Evolutionary conservation across 768 basidiomycete genomes (phyloP).

Genomic region (Pleurotus eryngii): DNA sequence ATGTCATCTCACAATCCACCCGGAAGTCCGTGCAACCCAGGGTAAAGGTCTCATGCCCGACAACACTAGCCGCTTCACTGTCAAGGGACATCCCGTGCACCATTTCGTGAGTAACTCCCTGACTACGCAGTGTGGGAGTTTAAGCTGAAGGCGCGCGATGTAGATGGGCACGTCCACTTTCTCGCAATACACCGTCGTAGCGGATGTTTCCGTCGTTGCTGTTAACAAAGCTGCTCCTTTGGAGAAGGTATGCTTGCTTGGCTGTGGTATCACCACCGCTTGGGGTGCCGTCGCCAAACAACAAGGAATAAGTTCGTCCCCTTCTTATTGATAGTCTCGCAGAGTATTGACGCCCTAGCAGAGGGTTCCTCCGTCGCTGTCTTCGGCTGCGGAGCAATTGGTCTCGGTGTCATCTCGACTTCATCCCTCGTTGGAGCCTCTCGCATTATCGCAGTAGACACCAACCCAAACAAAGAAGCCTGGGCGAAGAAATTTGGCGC

Average conservation of each 20-base stretch:
- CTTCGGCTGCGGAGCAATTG: conserved; percentile 96
- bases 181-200: conserved; percentile 99
- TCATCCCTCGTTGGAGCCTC: conserved; percentile 74
- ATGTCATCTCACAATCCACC: conserved; percentile 4
- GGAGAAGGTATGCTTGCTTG: conserved; percentile 95
- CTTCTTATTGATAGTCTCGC: not conserved
- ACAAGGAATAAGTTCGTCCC: conserved; percentile 68
- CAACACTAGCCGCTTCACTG: conserved; percentile 80
- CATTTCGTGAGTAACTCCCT: conserved; percentile 72
- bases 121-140: not conserved
- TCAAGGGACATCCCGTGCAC: conserved; percentile 80
- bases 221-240: conserved; percentile 84
- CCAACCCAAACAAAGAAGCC: conserved; percentile 77
- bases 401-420: conserved; percentile 88
- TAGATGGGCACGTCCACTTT: conserved; percentile 99
- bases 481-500: conserved; percentile 95
- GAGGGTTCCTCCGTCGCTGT: conserved; percentile 89
- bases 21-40: conserved; percentile 83
- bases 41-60: conserved; percentile 97
- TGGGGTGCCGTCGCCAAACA: conserved; percentile 96
- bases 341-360: conserved; percentile 20
- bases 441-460: conserved; percentile 90
- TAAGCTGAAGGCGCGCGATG: not conserved
- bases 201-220: conserved; percentile 94
- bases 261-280: conserved; percentile 97